Base-by-base conservation (phyloP, 2,329 filamentous ascomycete species). In the Phoma sp. region DNA sequence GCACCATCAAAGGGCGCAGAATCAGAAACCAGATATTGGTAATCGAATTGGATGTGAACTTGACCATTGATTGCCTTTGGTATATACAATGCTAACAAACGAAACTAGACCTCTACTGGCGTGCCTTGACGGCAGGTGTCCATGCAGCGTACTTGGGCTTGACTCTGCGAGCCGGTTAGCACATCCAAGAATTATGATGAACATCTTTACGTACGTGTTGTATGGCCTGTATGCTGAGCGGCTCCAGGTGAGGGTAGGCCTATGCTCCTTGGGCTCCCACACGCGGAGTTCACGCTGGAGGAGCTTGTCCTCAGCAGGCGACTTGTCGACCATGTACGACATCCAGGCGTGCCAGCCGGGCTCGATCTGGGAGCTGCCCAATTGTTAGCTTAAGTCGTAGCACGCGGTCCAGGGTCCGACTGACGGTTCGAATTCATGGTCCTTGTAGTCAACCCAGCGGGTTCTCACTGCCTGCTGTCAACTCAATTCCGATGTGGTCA, bases 341-440 rank as follows among this genome's bases (percentile, higher is more conserved):
- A 99, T 92, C 95, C 95, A 99, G 25, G 91, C 92, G 80, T 98
- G 95, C 95, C 95, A 99, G 77, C 93, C 91, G 43, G 93, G 93
- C 78, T 98, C 93, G 68, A 97, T 90, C 48, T 97, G 91, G 54
- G 86, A 85, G 59, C 87, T 89, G 62, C 55, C 33, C 38, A 65
- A 70, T 18, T 3, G 66, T 84, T 76, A 78, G 76, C 57, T 17
- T 18, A n/a, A 21, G 18, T 39, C 11, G 15, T 17, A 17, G 23
- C 20, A 21, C 29, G 18, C 9, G 14, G 11, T 25, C 17, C 11
- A n/a, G 20, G 21, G 17, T n/a, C 25, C 29, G 33, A 74, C 85
- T 67, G 81, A 90, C 85, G 90, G 82, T 69, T 95, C 90, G 73
- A 83, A 90, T 77, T 98, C 92, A 68, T 91, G 83, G 77, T 90